Evolutionary conservation across 306 rosid genomes (phyloP), one percentile per base, ranked within the genome.

Genomic region (Vigna angularis): DNA sequence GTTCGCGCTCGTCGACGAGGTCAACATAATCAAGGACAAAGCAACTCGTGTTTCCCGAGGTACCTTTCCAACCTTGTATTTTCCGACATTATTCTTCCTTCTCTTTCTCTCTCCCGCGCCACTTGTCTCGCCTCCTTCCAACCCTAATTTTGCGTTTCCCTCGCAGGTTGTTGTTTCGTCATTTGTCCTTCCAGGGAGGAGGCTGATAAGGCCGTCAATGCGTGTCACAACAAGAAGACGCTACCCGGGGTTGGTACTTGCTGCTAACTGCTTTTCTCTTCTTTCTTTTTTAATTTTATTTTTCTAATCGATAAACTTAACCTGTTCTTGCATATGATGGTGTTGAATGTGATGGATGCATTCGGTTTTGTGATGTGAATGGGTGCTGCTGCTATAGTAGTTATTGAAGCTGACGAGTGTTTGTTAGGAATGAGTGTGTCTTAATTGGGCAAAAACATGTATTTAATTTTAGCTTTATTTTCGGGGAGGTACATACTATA

Each of bases 1-100:
- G 81, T 90, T 93, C 75, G 90, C 96, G 4, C 69, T 96, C 78
- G 97, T 96, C 22, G 98, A 96, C 79, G 93, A 96, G 81, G 97
- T 96, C 97, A 96, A 93, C 91, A 84, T 96, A 88, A 96, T 96
- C 93, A 96, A 90, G 82, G 99, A 96, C 90, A 96, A 91, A 82
- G 78, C 86, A 24, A 96, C 97, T 40, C 96, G 96, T 67, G 89
- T 94, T 72, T 96, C 99, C 3, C 83, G 99, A 93, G 99, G 98
- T 95, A 40, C 32, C 40, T 28, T 53, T 53, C 68, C 18, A 72
- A 63, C 65, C 81, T 75, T 72, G 55, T 80, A 49, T 59, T 74
- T 68, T 75, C 4, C 57, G 57, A 69, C 75, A 48, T 52, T 52
- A 20, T 20, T 58, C 2, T 56, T 26, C 17, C 2, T 2, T 18